Percentiles rank a stretch among this genome's conserved stretches.
These are phyloP conservation scores for Coniosporium tulheliwenetii DNA, from an alignment of 2,329 filamentous ascomycete species.

Conservation along the genomic window DNA sequence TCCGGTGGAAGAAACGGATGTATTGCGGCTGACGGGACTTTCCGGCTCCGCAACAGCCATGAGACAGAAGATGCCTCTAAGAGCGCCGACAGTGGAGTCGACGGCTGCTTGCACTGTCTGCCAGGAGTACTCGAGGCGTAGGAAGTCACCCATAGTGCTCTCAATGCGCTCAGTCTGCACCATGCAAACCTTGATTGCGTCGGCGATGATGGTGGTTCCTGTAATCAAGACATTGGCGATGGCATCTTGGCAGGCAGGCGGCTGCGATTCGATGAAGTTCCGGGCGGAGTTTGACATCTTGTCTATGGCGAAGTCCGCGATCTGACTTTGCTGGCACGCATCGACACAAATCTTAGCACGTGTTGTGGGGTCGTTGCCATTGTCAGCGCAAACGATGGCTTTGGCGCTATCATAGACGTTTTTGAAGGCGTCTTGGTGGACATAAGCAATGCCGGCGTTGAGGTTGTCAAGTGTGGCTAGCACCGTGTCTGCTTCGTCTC, in stretches of 20 bases:
- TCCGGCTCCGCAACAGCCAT: constrained; percentile 15
- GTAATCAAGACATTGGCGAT: constrained; percentile 29
- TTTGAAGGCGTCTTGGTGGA: constrained; percentile 31
- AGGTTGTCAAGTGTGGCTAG: constrained; percentile 29
- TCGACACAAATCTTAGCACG: constrained; percentile 26
- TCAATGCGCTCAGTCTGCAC: constrained; percentile 24
- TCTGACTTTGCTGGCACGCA: constrained; percentile 26
- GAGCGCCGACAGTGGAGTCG: constrained; percentile 22
- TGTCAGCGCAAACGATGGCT: constrained; percentile 15
- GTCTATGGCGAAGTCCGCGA: constrained; percentile 29
- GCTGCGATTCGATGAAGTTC: constrained; percentile 26
- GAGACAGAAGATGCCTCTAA: constrained; percentile 30
- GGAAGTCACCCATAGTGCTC: constrained; percentile 26
- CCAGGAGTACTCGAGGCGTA: constrained; percentile 28
- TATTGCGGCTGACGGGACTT: constrained; percentile 3
- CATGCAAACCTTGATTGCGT: constrained; percentile 26
- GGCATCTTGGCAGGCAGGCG: constrained; percentile 21
- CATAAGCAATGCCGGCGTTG: constrained; percentile 28
- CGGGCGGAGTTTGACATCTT: constrained; percentile 28
- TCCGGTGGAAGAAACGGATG: constrained; percentile 11
- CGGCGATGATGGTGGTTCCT: constrained; percentile 27
- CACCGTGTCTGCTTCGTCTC: constrained; percentile 25
- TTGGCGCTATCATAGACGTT: constrained; percentile 27
- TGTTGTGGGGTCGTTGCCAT: constrained; percentile 11
- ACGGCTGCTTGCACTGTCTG: constrained; percentile 25